Base-by-base conservation (phyloP, 208 protist species). In the Vickermania spadyakhi region DNA sequence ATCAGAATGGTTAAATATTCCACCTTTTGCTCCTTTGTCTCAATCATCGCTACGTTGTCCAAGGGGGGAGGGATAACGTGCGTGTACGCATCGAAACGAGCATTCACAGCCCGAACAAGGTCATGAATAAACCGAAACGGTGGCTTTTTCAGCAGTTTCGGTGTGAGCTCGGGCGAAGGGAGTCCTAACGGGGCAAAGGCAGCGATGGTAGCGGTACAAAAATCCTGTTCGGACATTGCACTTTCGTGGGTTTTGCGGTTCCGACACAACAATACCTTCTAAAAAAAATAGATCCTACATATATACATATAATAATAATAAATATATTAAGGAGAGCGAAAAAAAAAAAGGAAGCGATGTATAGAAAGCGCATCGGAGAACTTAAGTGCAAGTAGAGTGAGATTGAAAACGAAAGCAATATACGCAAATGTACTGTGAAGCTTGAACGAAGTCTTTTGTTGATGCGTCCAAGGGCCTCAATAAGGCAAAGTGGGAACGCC, bases 91-190 rank as follows among this genome's bases (percentile, higher is more conserved):
- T 73, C 73, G 63, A 86, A 92, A 1, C 77, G 76, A 0, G 42
- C 68, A 52, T 93, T 86, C 57, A 96, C 89, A 42, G 55, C 67
- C 28, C 62, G 68, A 11, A 95, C 79, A 50, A 96, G 82, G 58
- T 95, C 91, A 59, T 88, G 79, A 65, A 96, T 91, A 58, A 96
- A 96, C 22, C 88, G 82, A 72, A 96, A 96, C 3, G 91, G 88
- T 1, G 91, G 91, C 5, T 81, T 70, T 54, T 93, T 84, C 26
- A 96, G 77, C 18, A 89, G 69, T 60, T 96, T 96, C 25, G 67
- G 60, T 14, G 77, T 89, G 52, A 96, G 66, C 66, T 89, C 79
- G 5, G 91, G 91, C 1, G 62, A 50, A 2, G 64, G 56, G 1
- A 93, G 66, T 63, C 89, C 83, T 62, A 96, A 73, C 7, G 83